Conservation (phyloP, 2,329 filamentous ascomycete species). For the Colletotrichum falcatum region DNA sequence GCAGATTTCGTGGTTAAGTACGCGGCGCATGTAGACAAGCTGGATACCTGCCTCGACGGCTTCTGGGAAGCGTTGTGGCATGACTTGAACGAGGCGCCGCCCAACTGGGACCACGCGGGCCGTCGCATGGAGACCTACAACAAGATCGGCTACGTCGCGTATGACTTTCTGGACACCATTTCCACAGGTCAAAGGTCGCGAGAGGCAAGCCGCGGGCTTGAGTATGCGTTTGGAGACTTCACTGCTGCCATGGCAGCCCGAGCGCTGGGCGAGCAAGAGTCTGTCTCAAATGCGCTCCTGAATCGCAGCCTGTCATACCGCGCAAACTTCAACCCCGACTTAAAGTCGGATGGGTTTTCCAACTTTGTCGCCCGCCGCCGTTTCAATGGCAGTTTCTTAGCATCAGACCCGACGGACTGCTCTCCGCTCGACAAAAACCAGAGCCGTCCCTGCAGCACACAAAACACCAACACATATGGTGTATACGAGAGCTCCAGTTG, state of each 20-base stretch:
- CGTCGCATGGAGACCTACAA: conserved; percentile 21
- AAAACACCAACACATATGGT: conserved; percentile 13
- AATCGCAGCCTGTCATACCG: conserved; percentile 20
- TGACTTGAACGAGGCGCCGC: conserved; percentile 4
- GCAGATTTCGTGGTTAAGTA: conserved; percentile 24
- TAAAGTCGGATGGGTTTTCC: conserved; percentile 20
- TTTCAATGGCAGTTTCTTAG: conserved; percentile 1
- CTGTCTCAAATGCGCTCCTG: background rate
- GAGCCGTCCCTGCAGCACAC: conserved; percentile 7
- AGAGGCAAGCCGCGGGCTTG: conserved; percentile 17
- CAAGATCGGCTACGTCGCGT: conserved; percentile 17
- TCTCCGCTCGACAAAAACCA: conserved; percentile 3
- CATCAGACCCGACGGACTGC: conserved; percentile 10
- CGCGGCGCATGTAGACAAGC: conserved; percentile 1
- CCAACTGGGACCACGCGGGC: conserved; percentile 20
- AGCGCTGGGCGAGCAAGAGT: background rate
- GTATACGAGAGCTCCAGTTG: conserved; percentile 24
- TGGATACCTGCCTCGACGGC: conserved; percentile 6
- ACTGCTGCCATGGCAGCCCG: conserved; percentile 15
- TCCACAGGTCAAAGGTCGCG: conserved; percentile 10
- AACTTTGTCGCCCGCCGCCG: conserved; percentile 20
- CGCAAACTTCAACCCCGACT: conserved; percentile 13
- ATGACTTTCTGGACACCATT: background rate
- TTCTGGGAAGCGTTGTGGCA: conserved; percentile 17
- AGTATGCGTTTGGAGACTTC: conserved; percentile 25